Base-by-base conservation (phyloP, 2,329 filamentous ascomycete genomes). In the Fusarium sterilihyphosum region DNA sequence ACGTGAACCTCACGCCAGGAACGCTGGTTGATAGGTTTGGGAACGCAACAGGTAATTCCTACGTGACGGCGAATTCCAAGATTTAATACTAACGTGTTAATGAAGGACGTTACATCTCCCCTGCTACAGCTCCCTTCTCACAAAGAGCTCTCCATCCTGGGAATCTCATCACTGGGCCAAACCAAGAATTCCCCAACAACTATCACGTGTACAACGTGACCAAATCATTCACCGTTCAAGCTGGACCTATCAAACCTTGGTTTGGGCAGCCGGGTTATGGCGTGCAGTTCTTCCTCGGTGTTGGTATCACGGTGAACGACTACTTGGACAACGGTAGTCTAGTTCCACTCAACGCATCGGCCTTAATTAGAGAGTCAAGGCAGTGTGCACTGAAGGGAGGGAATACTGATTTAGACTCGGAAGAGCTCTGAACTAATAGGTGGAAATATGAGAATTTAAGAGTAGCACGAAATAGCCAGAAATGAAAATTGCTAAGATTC, bases 1-100 rank as follows among this genome's bases (percentile, higher is more conserved):
- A 82, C 29, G 78, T 84, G 61, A 83, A 82, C 2, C 75, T 88
- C 0, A 64, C 70, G 3, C 77, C 76, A 0, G 86, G 85, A 10
- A 81, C 82, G 13, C 78, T 86, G 26, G 70, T 88, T 5, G 86
- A 88, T 74, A 81, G 86, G 1, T 88, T 88, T 47, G 86, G 86
- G 71, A 63, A 5, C 17, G 26, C 50, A 3, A 52, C 18, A n/a
- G 71, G 71, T 74, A 35, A 2, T 35, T 35, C 9, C 33, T 35
- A 35, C 33, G 8, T 3, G 16, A 9, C 8, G 9, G 9, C 14
- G 9, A 3, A 8, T 16, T 8, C 9, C 2, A 14, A 12, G 3
- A 8, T 4, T 10, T 0, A 35, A 22, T 11, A 24, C 33, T 73
- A 3, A 72, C 35, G 8, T 17, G 5, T 9, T 24, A n/a, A 4